phyloP scores from a whole-genome alignment of 257 asterid species.

The Nicotiana knightiana region DNA sequence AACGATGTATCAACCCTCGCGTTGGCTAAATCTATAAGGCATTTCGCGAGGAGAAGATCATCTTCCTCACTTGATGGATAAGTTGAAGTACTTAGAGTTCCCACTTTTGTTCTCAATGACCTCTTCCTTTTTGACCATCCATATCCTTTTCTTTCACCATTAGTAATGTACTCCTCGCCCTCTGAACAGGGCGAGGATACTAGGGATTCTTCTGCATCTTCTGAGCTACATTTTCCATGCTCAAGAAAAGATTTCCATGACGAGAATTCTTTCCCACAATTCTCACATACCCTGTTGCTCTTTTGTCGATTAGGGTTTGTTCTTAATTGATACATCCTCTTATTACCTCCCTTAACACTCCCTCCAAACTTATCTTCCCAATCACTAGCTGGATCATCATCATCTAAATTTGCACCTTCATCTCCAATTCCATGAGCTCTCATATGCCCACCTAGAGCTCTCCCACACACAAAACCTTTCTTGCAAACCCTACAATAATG shows the following conservation, averaged over 20 bases:
- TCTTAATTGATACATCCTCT: slow-evolving; percentile 68
- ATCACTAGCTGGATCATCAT: slow-evolving; percentile 57
- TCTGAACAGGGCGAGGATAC: slow-evolving; percentile 58
- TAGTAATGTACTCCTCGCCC: slow-evolving; percentile 32
- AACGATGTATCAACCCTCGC: slow-evolving; percentile 35
- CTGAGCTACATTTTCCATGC: slow-evolving; percentile 83
- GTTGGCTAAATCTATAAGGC: slow-evolving; percentile 70
- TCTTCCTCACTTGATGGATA: slow-evolving; percentile 51
- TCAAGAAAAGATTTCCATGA: slow-evolving; percentile 96
- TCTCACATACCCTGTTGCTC: slow-evolving; percentile 70
- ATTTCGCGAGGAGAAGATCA: slow-evolving; percentile 67
- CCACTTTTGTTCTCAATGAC: slow-evolving; percentile 67
- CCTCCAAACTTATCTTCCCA: slow-evolving; percentile 72
- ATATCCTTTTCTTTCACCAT: slow-evolving; percentile 18
- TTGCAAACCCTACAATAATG: slow-evolving; percentile 88
- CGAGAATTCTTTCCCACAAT: slow-evolving; percentile 85
- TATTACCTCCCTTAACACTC: slow-evolving; percentile 16
- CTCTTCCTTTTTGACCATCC: slow-evolving; percentile 82
- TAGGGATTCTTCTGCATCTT: slow-evolving; percentile 60
- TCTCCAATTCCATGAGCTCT: slow-evolving; percentile 92
- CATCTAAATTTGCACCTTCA: slow-evolving; percentile 46
- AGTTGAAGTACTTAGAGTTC: slow-evolving; percentile 26
- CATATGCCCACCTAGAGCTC: slow-evolving; percentile 98
- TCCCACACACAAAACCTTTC: slow-evolving; percentile 91
- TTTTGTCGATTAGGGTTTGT: slow-evolving; percentile 81